Evolutionary conservation across 306 rosid species (phyloP).

Genomic region (Rosa lucieae): DNA sequence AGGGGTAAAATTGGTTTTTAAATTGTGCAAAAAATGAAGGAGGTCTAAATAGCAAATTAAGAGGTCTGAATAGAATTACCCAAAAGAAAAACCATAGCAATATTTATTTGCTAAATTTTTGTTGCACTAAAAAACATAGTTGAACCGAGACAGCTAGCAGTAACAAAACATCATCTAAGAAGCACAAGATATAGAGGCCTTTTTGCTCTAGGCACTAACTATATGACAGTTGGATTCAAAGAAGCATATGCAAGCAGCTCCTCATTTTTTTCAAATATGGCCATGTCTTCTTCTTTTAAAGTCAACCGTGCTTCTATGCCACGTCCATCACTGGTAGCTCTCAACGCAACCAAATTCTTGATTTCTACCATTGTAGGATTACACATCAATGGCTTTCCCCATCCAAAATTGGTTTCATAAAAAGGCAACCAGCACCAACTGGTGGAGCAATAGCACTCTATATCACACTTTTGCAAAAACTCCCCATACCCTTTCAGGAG

Average conservation of each 20-base stretch:
- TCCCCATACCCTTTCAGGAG: not conserved
- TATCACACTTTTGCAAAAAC: not conserved
- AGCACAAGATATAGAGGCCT: not conserved
- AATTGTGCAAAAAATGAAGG: too few relatives aligned
- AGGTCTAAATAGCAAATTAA: too few relatives aligned
- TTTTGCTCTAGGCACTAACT: not conserved
- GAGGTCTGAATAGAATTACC: too few relatives aligned
- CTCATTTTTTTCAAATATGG: slow-evolving; percentile 8
- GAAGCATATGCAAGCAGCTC: slow-evolving; percentile 22
- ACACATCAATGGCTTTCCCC: slow-evolving; percentile 1
- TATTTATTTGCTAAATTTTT: too few relatives aligned
- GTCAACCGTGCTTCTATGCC: slow-evolving; percentile 25
- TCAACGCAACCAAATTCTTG: not conserved
- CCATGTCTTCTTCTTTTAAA: slow-evolving; percentile 15
- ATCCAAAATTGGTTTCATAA: not conserved
- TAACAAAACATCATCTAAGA: not conserved
- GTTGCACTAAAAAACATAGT: too few relatives aligned
- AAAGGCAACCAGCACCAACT: not conserved
- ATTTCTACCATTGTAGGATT: not conserved
- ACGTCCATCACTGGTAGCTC: slow-evolving; percentile 24
- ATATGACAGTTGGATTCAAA: slow-evolving; percentile 6
- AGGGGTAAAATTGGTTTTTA: too few relatives aligned
- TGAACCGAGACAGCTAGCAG: too few relatives aligned
- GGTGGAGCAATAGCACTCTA: not conserved
- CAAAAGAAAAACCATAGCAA: too few relatives aligned